Evolutionary conservation across 441 rosid species (phyloP).

Genomic region (Biscutella laevigata): DNA sequence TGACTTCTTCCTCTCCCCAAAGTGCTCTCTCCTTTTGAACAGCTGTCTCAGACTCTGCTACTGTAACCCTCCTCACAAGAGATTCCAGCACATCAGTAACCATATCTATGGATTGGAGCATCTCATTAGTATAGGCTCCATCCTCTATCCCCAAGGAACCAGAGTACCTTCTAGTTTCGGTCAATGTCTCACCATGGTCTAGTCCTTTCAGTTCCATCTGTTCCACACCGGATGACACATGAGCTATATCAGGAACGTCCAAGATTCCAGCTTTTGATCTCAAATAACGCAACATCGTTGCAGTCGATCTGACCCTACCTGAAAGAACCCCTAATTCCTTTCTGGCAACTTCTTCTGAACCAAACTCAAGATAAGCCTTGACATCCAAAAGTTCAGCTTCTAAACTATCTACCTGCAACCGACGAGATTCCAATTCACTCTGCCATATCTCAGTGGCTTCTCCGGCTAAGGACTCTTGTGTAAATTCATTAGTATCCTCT

Average conservation of each 20-base stretch:
- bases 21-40: constrained; percentile 65
- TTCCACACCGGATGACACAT: constrained; percentile 50
- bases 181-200: constrained; percentile 49
- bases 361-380: constrained; percentile 44
- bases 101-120: constrained; percentile 61
- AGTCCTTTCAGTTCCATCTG: constrained; percentile 38
- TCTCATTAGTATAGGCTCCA: constrained; percentile 55
- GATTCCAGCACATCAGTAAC: constrained; percentile 66
- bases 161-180: constrained; percentile 27
- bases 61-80: constrained; percentile 68
- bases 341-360: constrained; percentile 54
- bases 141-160: constrained; percentile 46
- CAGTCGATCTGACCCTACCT: constrained; percentile 55
- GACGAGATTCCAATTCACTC: constrained; percentile 52
- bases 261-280: constrained; percentile 67
- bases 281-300: constrained; percentile 59
- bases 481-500: constrained; percentile 37
- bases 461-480: constrained; percentile 31
- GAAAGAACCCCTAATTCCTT: constrained; percentile 70
- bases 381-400: constrained; percentile 61
- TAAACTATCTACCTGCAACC: constrained; percentile 54
- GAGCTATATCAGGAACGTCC: constrained; percentile 55
- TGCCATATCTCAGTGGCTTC: constrained; percentile 50
- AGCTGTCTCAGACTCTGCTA: constrained; percentile 79
- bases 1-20: constrained; percentile 64